These are phyloP conservation scores for Psilocybe subaeruginosa DNA, from an alignment of 768 basidiomycete genomes.

Conservation along the genomic window DNA sequence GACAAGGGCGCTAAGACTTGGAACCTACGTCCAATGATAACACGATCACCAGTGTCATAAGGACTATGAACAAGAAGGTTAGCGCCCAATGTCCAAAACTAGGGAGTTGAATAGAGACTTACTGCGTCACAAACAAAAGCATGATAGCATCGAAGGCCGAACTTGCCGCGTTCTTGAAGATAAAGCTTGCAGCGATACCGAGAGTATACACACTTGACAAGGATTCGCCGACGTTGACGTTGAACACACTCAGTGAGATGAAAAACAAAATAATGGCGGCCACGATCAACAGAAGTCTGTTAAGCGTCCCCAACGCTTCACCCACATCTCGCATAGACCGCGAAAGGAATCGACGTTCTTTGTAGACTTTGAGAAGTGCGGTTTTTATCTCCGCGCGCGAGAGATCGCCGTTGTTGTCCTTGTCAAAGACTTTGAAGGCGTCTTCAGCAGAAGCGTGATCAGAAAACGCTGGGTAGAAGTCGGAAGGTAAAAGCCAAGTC, in stretches of 20 bases:
- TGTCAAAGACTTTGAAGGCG: constrained; percentile 79
- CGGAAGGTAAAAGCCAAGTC: constrained; percentile 63
- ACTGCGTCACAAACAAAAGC: constrained; percentile 86
- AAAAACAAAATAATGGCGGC: constrained; percentile 71
- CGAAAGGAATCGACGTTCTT: constrained; percentile 75
- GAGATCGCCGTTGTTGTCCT: constrained; percentile 77
- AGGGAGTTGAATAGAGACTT: constrained; percentile 29
- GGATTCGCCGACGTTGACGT: constrained; percentile 64
- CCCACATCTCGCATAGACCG: constrained; percentile 79
- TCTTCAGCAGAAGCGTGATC: constrained; percentile 56
- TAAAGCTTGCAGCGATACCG: constrained; percentile 74
- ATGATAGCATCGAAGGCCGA: constrained; percentile 79
- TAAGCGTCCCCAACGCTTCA: constrained; percentile 64
- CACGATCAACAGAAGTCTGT: constrained; percentile 64
- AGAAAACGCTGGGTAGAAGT: constrained; percentile 72
- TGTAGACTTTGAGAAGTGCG: constrained; percentile 70
- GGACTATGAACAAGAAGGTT: constrained; percentile 45
- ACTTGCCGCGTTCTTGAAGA: constrained; percentile 78
- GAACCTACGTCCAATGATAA: constrained; percentile 64
- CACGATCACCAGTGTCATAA: constrained; percentile 83
- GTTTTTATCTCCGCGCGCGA: constrained; percentile 77
- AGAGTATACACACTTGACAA: constrained; percentile 76
- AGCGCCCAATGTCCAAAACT: constrained; percentile 5
- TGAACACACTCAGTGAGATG: constrained; percentile 73
- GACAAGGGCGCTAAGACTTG: not conserved